Evolutionary conservation across 2,329 filamentous ascomycete genomes (phyloP).

Genomic region (Davidsoniella eucalypti): DNA sequence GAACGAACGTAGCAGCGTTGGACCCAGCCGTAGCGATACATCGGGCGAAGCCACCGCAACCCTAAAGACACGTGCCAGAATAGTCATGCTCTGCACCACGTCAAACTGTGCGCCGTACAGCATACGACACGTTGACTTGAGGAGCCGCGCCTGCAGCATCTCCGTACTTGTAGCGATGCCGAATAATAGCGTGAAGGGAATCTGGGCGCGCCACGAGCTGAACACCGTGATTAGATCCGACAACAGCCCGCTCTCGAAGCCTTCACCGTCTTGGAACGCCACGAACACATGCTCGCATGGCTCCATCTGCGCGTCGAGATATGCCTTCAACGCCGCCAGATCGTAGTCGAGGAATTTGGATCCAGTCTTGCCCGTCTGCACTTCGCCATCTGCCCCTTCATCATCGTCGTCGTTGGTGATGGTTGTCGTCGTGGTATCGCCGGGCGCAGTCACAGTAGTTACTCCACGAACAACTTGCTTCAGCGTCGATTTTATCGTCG

Average conservation of each 20-base stretch:
- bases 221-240: constrained; percentile 55
- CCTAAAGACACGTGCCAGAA: constrained; percentile 57
- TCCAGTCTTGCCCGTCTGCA: constrained; percentile 19
- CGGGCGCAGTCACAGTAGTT: constrained; percentile 24
- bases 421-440: constrained; percentile 22
- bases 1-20: constrained; percentile 43
- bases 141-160: constrained; percentile 57
- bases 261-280: constrained; percentile 67
- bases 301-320: constrained; percentile 28
- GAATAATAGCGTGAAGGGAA: constrained; percentile 62
- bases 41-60: constrained; percentile 42
- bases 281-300: constrained; percentile 45
- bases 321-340: constrained; percentile 51
- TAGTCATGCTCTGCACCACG: constrained; percentile 53
- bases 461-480: constrained; percentile 58
- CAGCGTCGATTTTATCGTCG: constrained; percentile 53
- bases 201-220: constrained; percentile 51
- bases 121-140: constrained; percentile 49
- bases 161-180: constrained; percentile 71
- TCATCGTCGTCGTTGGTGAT: background rate
- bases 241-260: constrained; percentile 57
- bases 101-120: constrained; percentile 61
- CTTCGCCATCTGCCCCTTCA: constrained; percentile 2
- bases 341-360: constrained; percentile 59
- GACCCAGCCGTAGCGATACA: constrained; percentile 44